Conservation (phyloP, 352 stramenopile species). For the Phytophthora fragariae region DNA sequence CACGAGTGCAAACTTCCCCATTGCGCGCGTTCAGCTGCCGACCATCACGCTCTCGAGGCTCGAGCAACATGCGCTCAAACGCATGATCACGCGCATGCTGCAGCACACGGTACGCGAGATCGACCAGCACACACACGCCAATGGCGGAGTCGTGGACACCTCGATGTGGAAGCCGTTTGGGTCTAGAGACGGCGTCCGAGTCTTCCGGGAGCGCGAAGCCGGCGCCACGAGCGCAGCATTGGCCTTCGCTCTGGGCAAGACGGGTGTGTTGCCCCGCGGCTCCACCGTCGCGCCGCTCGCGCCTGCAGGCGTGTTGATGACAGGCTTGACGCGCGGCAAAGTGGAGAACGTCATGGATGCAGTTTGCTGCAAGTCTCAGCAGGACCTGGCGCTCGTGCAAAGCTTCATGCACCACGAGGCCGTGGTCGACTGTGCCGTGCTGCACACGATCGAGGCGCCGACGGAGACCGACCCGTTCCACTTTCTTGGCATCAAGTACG, state of each 20-base stretch:
- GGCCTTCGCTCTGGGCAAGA: slow-evolving; percentile 21
- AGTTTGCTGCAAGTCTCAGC: slow-evolving; percentile 38
- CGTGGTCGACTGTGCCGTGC: slow-evolving; percentile 35
- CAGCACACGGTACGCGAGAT: slow-evolving; percentile 42
- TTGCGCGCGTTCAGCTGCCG: slow-evolving; percentile 41
- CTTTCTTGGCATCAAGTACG: slow-evolving; percentile 45
- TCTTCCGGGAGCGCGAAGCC: slow-evolving; percentile 30
- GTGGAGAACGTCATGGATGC: slow-evolving; percentile 59
- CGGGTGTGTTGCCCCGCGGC: slow-evolving; percentile 4
- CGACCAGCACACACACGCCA: slow-evolving; percentile 32
- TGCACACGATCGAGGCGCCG: slow-evolving; percentile 33
- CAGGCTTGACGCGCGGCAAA: slow-evolving; percentile 41
- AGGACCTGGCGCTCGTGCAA: slow-evolving; percentile 46
- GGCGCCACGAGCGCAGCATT: slow-evolving; percentile 19
- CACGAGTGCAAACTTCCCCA: slow-evolving; percentile 29
- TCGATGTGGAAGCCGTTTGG: slow-evolving; percentile 42
- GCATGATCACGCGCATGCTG: slow-evolving; percentile 42
- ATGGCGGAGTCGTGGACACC: slow-evolving; percentile 35
- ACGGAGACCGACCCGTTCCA: slow-evolving; percentile 43
- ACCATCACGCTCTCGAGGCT: slow-evolving; percentile 24
- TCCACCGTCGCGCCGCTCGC: slow-evolving; percentile 15
- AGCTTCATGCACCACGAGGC: slow-evolving; percentile 30
- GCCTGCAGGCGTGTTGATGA: slow-evolving; percentile 36
- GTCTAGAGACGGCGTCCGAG: slow-evolving; percentile 25
- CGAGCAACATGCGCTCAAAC: slow-evolving; percentile 27